Conservation (phyloP, 805 yeast species). For the Candida corydali region DNA sequence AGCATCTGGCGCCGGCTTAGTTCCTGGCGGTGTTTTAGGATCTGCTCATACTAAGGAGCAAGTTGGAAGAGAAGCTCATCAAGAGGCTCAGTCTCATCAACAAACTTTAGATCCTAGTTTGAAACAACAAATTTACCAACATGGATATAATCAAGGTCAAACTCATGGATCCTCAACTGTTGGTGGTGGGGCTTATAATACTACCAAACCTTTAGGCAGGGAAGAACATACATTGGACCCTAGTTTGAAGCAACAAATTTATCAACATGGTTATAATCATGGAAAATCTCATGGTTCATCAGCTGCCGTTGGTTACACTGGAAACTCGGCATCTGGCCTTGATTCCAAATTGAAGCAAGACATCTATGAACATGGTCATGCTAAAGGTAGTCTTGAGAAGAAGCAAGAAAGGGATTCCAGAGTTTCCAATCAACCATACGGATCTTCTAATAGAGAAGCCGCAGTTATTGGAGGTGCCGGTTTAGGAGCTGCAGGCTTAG, state of each 20-base stretch:
- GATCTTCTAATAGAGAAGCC: constrained; percentile 6
- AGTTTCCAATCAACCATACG: constrained; percentile 2
- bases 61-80: constrained; percentile 2
- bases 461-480: constrained; percentile 10
- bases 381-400: constrained; percentile 3
- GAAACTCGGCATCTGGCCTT: neutral
- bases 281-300: neutral
- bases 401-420: constrained; percentile 6
- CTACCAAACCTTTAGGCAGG: too few relatives aligned
- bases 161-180: too few relatives aligned
- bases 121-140: constrained; percentile 1
- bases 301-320: neutral
- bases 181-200: too few relatives aligned
- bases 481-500: constrained; percentile 6
- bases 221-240: constrained; percentile 1
- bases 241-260: constrained; percentile 1
- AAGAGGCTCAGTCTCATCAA: neutral
- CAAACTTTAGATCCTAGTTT: neutral
- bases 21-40: constrained; percentile 5
- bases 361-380: constrained; percentile 6
- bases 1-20: constrained; percentile 7
- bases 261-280: constrained; percentile 1
- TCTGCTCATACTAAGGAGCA: constrained; percentile 2
- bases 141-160: too few relatives aligned
- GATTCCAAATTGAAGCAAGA: constrained; percentile 5